Percentiles rank a stretch among this genome's conserved stretches.
Conservation (phyloP, 805 yeast species). For the Candida cerambycidarum region DNA sequence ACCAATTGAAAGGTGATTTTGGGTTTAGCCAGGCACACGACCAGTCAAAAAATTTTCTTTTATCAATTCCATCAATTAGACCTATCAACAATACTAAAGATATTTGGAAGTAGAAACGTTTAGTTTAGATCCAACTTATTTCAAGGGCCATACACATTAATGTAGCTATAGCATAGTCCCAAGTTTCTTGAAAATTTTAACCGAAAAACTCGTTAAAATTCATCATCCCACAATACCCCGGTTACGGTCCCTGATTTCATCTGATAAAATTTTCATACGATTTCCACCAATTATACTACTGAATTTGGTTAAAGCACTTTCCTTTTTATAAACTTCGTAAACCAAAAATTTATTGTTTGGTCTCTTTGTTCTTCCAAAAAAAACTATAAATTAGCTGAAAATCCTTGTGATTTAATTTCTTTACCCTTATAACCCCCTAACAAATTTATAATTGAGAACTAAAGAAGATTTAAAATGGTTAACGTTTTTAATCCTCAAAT, state of each 20-base stretch:
- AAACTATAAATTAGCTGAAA: constrained; percentile 1
- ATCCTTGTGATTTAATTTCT: not conserved
- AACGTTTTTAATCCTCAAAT: constrained; percentile 70
- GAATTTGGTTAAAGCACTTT: not conserved
- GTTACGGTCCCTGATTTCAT: constrained; percentile 5
- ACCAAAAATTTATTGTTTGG: not conserved
- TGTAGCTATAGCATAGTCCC: too few species aligned
- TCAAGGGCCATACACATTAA: too few species aligned
- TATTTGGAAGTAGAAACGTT: too few species aligned
- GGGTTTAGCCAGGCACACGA: constrained; percentile 1
- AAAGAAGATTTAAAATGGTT: constrained; percentile 4
- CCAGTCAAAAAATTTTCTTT: constrained; percentile 3
- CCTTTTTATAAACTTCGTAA: not conserved
- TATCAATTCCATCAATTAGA: constrained; percentile 6
- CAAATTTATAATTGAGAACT: not conserved
- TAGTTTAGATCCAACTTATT: too few species aligned
- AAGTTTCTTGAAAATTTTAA: too few species aligned
- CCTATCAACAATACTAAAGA: too few species aligned
- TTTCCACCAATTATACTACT: constrained; percentile 6
- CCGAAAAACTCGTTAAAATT: too few species aligned
- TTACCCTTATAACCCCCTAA: constrained; percentile 11
- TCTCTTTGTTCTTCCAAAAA: too few species aligned
- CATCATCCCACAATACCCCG: too few species aligned
- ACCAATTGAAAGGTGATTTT: constrained; percentile 4
- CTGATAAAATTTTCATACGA: constrained; percentile 3